Evolutionary conservation across 176 grass and related monocot species (phyloP), one percentile per base, ranked within the genome.

Genomic region (Aegilops umbellulata): DNA sequence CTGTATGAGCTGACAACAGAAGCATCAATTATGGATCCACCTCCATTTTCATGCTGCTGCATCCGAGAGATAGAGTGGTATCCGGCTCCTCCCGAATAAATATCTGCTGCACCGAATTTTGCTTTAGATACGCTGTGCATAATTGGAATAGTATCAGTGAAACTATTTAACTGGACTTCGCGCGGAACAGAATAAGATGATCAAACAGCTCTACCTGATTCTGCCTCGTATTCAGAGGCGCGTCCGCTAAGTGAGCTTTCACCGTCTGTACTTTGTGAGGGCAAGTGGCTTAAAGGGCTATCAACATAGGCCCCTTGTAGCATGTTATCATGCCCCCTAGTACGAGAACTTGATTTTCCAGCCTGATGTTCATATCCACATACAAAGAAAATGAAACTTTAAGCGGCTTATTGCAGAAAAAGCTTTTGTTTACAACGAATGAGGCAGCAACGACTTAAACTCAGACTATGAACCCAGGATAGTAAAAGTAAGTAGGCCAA

Each of bases 101-200:
- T 95, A 92, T 95, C 92, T 95, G 93, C 86, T 89, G 96, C 88
- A 87, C 88, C 93, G 86, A 95, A 98, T 92, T 98, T 98, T 90
- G 89, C 95, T 95, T 95, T 98, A 95, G 95, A 98, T 93, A 98
- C 69, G 86, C 97, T 99, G 97, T 95, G 92, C 92, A 96, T 95
- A 80, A 89, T 94, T 98, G 94, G 87, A 94, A 92, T 99, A 91
- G 87, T 92, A 99, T 98, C 95, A 98, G 93, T 94, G 89, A 94
- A 98, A 91, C 80, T 85, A 90, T 92, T 89, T 80, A 74, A 88
- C 74, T 61, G 72, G 86, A 85, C 85, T 90, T 90, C 86, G 92
- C 42, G 69, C 75, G 80, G 77, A 89, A 86, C 73, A 91, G 68
- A 95, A 88, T 29, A 84, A 75, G 71, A 90, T 86, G n/a, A 27